Evolutionary conservation across 163 green algal genomes (phyloP).

Genomic region (Volvox carteri): DNA sequence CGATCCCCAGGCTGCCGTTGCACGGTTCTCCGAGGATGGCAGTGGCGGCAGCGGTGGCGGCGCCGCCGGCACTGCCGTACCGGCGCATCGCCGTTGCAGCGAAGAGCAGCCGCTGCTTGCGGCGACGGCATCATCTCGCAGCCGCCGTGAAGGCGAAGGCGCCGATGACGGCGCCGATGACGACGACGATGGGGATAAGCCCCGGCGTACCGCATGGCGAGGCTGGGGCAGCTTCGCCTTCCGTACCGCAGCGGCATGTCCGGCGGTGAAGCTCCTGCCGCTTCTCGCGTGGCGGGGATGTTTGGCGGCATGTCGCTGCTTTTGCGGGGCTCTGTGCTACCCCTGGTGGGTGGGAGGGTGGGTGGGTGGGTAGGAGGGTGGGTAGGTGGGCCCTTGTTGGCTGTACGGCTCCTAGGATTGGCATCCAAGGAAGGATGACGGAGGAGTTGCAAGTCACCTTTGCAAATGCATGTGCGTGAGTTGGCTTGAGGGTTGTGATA

Average conservation of each 20-base stretch:
- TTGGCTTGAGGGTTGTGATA: too few species aligned
- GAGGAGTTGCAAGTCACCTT: too few species aligned
- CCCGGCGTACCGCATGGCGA: background rate
- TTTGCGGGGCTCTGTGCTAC: background rate
- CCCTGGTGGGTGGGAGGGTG: slow-evolving; percentile 20
- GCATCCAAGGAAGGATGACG: too few species aligned
- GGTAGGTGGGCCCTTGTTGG: too few species aligned
- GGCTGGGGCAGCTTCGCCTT: slow-evolving; percentile 7
- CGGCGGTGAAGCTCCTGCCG: slow-evolving; percentile 23
- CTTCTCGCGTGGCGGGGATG: slow-evolving; percentile 29
- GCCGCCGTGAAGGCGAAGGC: background rate
- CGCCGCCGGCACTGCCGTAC: background rate
- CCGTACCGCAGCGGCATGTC: background rate
- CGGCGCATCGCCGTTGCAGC: background rate
- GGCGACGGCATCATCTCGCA: background rate
- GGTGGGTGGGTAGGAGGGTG: too few species aligned
- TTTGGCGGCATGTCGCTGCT: background rate
- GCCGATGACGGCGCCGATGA: background rate
- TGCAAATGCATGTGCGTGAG: too few species aligned
- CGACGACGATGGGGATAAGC: slow-evolving; percentile 36
- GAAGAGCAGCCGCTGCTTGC: slow-evolving; percentile 31
- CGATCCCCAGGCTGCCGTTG: background rate
- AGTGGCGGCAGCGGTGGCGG: background rate
- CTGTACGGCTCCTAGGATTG: too few species aligned
- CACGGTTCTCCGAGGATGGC: background rate